Evolutionary conservation across 345 rosid species (phyloP), one percentile per base, ranked within the genome.

Genomic region (Eucalyptus leucophloia): DNA sequence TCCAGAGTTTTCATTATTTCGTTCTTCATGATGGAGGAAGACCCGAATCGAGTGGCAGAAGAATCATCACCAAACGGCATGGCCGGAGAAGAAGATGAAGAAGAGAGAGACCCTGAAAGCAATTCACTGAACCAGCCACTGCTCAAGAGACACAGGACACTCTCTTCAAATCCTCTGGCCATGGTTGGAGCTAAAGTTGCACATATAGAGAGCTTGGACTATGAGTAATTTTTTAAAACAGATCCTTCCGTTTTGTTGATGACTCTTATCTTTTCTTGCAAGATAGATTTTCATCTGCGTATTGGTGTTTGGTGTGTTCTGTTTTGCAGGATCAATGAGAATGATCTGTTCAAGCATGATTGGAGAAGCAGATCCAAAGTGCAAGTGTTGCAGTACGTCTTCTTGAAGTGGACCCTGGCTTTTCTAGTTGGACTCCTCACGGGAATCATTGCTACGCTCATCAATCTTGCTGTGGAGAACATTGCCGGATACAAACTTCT

Each of bases 401-500:
- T 96, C 93, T 67, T 92, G 92, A 97, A 97, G 92, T 97, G 99
- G 99, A 86, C 94, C 10, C 90, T 96, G 65, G 99, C 99, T 53
- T 96, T 91, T 90, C 96, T 96, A 90, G 95, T 97, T 86, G 99
- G 99, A 87, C 95, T 95, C 44, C 89, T 96, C 49, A 97, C 99
- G 47, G 99, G 99, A 30, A 90, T 97, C 17, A 94, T 95, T 87
- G 99, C 98, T 54, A 94, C 98, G 89, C 92, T 95, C 87, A 97
- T 96, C 94, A 97, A 97, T 90, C 93, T 97, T 89, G 97, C 99
- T 9, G 92, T 96, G 24, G 98, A 97, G 93, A 97, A 97, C 93
- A 96, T 97, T 13, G 97, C 99, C 7, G 99, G 99, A 11, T 97
- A 95, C 93, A 97, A 97, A 94, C 94, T 97, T 93, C 93, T 96